Evolutionary conservation across 192 early-diverging fungal genomes (phyloP), one percentile per base, ranked within the genome.

Genomic region (Mycoemilia scoparia): DNA sequence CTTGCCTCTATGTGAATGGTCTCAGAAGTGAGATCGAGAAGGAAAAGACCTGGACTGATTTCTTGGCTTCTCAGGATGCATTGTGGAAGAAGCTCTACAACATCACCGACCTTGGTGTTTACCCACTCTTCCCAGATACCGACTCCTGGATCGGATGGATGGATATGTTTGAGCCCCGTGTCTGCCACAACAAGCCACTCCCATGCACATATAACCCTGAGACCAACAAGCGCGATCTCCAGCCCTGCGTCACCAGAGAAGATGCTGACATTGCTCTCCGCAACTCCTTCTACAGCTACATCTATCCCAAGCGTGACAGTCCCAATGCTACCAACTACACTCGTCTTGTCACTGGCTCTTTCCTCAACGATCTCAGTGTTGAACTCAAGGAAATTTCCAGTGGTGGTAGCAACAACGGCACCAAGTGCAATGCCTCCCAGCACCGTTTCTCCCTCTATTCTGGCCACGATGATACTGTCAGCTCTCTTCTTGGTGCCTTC

Each of bases 401-500:
- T 20, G 48, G 57, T n/a, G 37, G 52, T 24, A 6, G 43, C 13
- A 39, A 32, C 16, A 34, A 34, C 15, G 34, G 32, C 15, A 34
- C 53, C 12, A 3, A 25, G 19, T 3, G 10, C 49, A 21, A 18
- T 29, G 32, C 20, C 54, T 25, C 6, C 7, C 25, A 22, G 29
- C 38, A 49, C 12, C 53, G 50, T 43, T 47, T 73, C 25, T 60
- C 58, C 9, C 18, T 73, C 4, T 70, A 65, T 34, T 70, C 68
- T 5, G 62, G 46, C 0, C 70, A 67, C 25, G 68, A 70, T 36
- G 37, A 50, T 10, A 62, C 70, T 0, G 21, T 73, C 17, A 39
- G 49, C 22, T 53, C 54, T 8, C 36, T 73, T n/a, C 38, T 67
- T 7, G 43, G 24, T 5, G 38, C 54, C 6, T 46, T 73, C 5